phyloP scores from a whole-genome alignment of 2,329 filamentous ascomycete species.

The Trichoderma brevicompactum region DNA sequence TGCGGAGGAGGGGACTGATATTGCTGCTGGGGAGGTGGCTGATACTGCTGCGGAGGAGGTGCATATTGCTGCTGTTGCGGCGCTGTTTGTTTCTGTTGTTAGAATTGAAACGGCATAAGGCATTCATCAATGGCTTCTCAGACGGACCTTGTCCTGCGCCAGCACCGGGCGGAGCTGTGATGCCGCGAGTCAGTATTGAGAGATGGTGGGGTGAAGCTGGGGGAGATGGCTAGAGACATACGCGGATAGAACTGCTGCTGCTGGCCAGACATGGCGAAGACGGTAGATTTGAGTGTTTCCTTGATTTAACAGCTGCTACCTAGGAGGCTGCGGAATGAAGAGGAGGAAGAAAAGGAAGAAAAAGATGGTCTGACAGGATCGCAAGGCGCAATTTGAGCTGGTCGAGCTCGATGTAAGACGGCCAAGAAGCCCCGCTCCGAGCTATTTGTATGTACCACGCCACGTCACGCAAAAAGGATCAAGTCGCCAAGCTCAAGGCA shows the following conservation, averaged over 20 bases:
- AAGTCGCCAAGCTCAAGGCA: background rate
- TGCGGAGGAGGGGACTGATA: slow-evolving; percentile 34
- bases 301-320: background rate
- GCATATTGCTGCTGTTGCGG: slow-evolving; percentile 33
- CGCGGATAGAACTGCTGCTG: slow-evolving; percentile 54
- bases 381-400: background rate
- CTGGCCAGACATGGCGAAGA: slow-evolving; percentile 46
- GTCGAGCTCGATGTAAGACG: slow-evolving; percentile 17
- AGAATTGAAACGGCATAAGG: background rate
- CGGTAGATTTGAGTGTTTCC: background rate
- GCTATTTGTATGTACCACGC: background rate
- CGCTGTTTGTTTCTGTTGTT: slow-evolving; percentile 8
- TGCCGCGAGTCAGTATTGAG: slow-evolving; percentile 29
- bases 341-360: background rate
- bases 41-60: slow-evolving; percentile 36
- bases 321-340: background rate
- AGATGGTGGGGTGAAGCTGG: slow-evolving; percentile 2
- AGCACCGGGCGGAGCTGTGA: slow-evolving; percentile 49
- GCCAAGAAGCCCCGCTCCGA: slow-evolving; percentile 20
- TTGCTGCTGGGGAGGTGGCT: slow-evolving; percentile 35
- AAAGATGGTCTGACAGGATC: background rate
- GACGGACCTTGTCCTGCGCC: slow-evolving; percentile 36
- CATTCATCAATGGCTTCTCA: background rate
- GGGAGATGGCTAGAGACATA: slow-evolving; percentile 38
- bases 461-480: slow-evolving; percentile 2